These are phyloP conservation scores for Furcasterigmium sp. DNA, from an alignment of 2,329 filamentous ascomycete genomes.

Conservation along the genomic window DNA sequence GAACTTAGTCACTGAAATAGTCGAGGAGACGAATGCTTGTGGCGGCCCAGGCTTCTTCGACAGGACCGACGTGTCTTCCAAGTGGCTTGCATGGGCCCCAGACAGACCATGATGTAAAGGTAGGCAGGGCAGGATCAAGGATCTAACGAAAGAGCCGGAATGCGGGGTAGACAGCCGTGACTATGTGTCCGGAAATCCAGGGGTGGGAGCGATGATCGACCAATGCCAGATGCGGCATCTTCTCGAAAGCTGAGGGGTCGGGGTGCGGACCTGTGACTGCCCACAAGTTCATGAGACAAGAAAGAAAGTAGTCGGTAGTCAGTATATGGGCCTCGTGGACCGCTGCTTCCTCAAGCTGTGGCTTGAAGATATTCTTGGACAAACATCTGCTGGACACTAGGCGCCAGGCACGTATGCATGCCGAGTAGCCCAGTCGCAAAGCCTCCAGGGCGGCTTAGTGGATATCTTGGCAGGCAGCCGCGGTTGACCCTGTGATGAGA, in stretches of 20 bases:
- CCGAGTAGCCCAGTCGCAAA: too few relatives aligned
- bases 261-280: too few relatives aligned
- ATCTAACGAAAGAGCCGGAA: constrained; percentile 1
- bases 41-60: background rate
- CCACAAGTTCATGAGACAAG: too few relatives aligned
- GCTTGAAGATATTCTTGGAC: too few relatives aligned
- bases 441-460: too few relatives aligned
- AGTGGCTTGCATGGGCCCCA: constrained; percentile 3
- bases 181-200: background rate
- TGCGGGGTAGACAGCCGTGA: constrained; percentile 2
- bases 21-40: background rate
- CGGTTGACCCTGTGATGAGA: too few relatives aligned
- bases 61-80: background rate
- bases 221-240: constrained; percentile 1
- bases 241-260: background rate
- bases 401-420: constrained; percentile 1
- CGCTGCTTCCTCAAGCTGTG: too few relatives aligned
- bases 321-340: too few relatives aligned
- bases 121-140: constrained; percentile 1
- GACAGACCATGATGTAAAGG: background rate
- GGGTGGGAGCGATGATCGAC: background rate
- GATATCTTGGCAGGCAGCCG: too few relatives aligned
- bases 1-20: background rate
- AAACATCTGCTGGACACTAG: background rate
- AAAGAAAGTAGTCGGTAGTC: too few relatives aligned